Conservation (phyloP, 2,329 filamentous ascomycete genomes). For the Colletotrichum sp. region DNA sequence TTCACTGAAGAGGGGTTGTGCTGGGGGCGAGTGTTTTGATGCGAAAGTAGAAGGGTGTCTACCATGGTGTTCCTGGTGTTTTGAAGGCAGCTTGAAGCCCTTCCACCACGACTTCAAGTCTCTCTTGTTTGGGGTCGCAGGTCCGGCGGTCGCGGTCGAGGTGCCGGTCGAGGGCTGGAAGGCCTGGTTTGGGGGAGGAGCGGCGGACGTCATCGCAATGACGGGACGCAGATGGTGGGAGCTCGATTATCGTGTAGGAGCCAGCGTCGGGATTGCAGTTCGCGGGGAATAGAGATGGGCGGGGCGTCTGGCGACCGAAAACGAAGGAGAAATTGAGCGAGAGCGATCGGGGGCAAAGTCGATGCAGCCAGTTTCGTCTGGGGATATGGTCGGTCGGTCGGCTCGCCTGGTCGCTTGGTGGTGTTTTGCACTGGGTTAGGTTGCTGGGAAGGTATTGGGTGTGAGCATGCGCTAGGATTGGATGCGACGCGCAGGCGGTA, state of each 20-base stretch:
- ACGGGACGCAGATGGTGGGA: constrained; percentile 25
- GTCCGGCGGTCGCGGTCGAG: constrained; percentile 6
- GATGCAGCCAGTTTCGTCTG: constrained; percentile 3
- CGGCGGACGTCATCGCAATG: constrained; percentile 34
- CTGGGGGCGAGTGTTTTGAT: background rate
- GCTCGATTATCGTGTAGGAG: constrained; percentile 15
- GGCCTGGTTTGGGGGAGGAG: constrained; percentile 22
- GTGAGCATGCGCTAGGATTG: constrained; percentile 17
- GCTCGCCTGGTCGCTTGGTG: constrained; percentile 15
- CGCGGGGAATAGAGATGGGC: background rate
- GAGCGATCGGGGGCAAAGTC: background rate
- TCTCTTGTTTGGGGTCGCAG: constrained; percentile 81
- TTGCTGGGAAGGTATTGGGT: constrained; percentile 16
- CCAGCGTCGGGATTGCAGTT: constrained; percentile 1
- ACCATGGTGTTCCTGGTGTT: constrained; percentile 62
- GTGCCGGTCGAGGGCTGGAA: constrained; percentile 14
- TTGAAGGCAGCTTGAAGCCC: constrained; percentile 78
- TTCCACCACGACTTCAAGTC: constrained; percentile 98
- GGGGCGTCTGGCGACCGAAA: background rate
- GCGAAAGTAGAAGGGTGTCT: constrained; percentile 42
- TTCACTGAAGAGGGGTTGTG: constrained; percentile 20
- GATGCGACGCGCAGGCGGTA: constrained; percentile 19
- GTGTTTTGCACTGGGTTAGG: constrained; percentile 20
- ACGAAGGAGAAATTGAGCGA: background rate
- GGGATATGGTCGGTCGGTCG: constrained; percentile 4